Percentiles rank a stretch among this genome's conserved stretches.
Conservation (phyloP, 345 rosid genomes). For the Isatis tinctoria region DNA sequence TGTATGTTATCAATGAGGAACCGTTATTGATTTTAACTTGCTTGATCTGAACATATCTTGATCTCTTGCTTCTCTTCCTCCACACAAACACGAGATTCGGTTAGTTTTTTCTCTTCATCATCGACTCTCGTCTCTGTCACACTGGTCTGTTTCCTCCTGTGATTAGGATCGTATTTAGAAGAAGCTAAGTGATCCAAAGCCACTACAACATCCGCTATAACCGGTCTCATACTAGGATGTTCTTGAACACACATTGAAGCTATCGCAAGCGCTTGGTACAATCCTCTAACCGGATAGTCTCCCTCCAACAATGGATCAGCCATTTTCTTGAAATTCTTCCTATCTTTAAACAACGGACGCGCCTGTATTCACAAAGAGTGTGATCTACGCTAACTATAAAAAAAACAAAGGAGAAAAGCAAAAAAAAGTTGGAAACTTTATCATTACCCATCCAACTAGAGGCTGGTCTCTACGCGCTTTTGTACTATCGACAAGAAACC, state of each 20-base stretch:
- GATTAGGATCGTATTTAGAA: conserved; percentile 36
- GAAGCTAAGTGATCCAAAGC: conserved; percentile 78
- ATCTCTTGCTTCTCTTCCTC: conserved; percentile 14
- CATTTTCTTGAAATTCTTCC: conserved; percentile 57
- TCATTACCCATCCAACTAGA: conserved; percentile 79
- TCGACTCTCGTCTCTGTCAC: not conserved
- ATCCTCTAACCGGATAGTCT: conserved; percentile 58
- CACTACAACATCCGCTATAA: conserved; percentile 61
- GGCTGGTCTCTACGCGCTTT: conserved; percentile 47
- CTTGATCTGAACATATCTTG: conserved; percentile 11
- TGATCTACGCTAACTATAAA: not conserved
- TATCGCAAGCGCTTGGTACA: conserved; percentile 79
- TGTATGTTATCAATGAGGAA: not conserved
- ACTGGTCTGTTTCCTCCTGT: conserved; percentile 1
- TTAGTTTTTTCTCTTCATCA: not conserved
- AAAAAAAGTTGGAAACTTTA: not conserved
- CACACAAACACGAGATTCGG: not conserved
- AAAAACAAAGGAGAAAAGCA: not conserved
- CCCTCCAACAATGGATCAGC: conserved; percentile 69
- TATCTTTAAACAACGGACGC: conserved; percentile 70
- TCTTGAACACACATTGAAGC: conserved; percentile 95
- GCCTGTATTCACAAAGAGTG: conserved; percentile 46
- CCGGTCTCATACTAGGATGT: conserved; percentile 70
- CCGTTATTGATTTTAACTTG: not conserved
- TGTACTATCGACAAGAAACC: conserved; percentile 41